These are phyloP conservation scores for Scedosporium aurantiacum DNA, from an alignment of 2,329 filamentous ascomycete genomes.

Conservation along the genomic window DNA sequence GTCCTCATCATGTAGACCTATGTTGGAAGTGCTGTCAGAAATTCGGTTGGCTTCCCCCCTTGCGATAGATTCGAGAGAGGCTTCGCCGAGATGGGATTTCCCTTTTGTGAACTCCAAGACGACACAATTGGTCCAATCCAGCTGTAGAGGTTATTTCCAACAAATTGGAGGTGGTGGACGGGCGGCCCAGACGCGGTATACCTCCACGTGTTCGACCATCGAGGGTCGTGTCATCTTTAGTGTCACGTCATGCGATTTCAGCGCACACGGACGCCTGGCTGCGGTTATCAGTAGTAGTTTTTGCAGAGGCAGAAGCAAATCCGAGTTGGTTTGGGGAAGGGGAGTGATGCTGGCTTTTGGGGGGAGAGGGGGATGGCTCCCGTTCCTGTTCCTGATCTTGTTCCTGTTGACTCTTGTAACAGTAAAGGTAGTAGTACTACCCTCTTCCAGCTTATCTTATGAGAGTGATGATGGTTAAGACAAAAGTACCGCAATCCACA, in stretches of 20 bases:
- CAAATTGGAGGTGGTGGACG: not conserved
- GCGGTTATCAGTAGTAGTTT: not conserved
- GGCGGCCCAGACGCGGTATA: not conserved
- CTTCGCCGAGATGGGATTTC: slow-evolving; percentile 2
- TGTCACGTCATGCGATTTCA: slow-evolving; percentile 2
- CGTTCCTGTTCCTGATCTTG: not conserved
- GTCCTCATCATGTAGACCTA: not conserved
- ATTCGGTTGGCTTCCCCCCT: not conserved
- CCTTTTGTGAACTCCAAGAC: not conserved
- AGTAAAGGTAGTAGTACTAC: too few species aligned
- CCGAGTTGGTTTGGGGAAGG: not conserved
- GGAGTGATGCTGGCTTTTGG: not conserved
- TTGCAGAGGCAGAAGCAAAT: not conserved
- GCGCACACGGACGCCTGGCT: not conserved
- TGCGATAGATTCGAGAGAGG: not conserved
- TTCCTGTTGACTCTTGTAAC: too few species aligned
- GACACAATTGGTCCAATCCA: not conserved
- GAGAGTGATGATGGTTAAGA: not conserved
- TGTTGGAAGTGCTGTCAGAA: not conserved
- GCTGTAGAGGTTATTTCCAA: not conserved
- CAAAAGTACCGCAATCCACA: not conserved
- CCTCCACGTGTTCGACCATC: slow-evolving; percentile 4
- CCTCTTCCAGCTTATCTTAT: not conserved
- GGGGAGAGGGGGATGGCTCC: not conserved
- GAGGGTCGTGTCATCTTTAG: not conserved